Evolutionary conservation across 352 stramenopile species (phyloP), one percentile per base, ranked within the genome.

Genomic region (Discostella stelligera): DNA sequence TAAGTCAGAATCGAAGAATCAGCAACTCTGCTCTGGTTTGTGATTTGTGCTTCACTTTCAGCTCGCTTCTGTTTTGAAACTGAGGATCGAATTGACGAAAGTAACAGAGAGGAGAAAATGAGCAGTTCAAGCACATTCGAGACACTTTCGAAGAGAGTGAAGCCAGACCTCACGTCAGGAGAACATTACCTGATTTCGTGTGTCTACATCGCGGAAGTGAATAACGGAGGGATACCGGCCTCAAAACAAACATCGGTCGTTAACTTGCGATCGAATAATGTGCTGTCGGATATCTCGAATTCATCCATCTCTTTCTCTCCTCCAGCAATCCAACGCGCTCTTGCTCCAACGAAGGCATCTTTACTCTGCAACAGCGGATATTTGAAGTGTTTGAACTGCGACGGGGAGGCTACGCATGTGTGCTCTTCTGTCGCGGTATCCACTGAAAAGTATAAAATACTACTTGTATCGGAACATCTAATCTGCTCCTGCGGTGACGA

Each of bases 351-450:
- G 39, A 70, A 56, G 32, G 44, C 62, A 23, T 18, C 58, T 54
- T 49, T 30, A 32, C 58, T 66, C 18, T 18, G 41, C 3, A 37
- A 32, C 16, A 54, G 58, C 37, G 58, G 39, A 21, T 53, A 16
- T n/a, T 54, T 66, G 58, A 54, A 66, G 49, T 66, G 58, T 30
- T n/a, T 10, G 2, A 66, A 32, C 58, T 66, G 58, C 58, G 58
- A 52, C 13, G n/a, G 7, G 3, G 37, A 66, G 37, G 58, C 58
- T 20, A 37, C 39, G n/a, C 23, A 66, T n/a, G n/a, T 66, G 44
- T 66, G 58, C 21, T 66, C 58, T 3, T 53, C 39, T 14, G 21
- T 66, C 37, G 7, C 37, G 14, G 37, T 20, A 39, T 66, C 21
- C n/a, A 14, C 23, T 25, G 37, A 64, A n/a, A 48, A 64, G 9